Evolutionary conservation across 441 rosid genomes (phyloP), one percentile per base, ranked within the genome.

Genomic region (California macrophylla): DNA sequence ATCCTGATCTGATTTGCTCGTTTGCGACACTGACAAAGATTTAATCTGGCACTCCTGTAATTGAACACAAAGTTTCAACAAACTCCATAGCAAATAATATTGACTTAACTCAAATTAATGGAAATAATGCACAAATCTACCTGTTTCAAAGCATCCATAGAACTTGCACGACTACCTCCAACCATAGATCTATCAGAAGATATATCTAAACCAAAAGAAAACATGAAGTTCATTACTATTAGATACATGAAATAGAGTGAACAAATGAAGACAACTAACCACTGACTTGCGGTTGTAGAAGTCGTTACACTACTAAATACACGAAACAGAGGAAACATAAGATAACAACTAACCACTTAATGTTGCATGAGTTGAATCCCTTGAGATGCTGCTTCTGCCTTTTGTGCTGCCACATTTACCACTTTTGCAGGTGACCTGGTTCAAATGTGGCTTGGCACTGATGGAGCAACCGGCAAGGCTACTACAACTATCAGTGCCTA

Each of bases 1-100:
- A 71, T 83, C 87, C 20, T 76, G 84, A 80, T 87, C 89, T 61
- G 90, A 87, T 80, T 80, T 84, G 77, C 84, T 83, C 66, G 71
- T 73, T 61, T 81, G 89, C 47, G 85, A 74, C 32, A 74, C 64
- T 68, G 78, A 77, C 6, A 69, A 72, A 74, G 77, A 80, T 77
- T 81, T 85, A 68, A 80, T 76, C 77, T 70, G 84, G 72, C 67
- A 79, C 70, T 78, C 82, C 85, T 85, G 75, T 61, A 72, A 66
- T 76, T 24, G 36, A 40, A 61, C 16, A 65, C 20, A 25, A 64
- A 66, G 18, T 62, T 69, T 73, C 45, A 70, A 38, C 50, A 67
- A 42, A 56, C 13, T 18, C 45, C 28, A 69, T 64, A 50, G 12
- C 42, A 67, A 25, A 26, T 40, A 13, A 45, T 61, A 70, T 54